Evolutionary conservation across 495 filamentous ascomycete species (phyloP).

Genomic region (Aspergillus nanangensis): DNA sequence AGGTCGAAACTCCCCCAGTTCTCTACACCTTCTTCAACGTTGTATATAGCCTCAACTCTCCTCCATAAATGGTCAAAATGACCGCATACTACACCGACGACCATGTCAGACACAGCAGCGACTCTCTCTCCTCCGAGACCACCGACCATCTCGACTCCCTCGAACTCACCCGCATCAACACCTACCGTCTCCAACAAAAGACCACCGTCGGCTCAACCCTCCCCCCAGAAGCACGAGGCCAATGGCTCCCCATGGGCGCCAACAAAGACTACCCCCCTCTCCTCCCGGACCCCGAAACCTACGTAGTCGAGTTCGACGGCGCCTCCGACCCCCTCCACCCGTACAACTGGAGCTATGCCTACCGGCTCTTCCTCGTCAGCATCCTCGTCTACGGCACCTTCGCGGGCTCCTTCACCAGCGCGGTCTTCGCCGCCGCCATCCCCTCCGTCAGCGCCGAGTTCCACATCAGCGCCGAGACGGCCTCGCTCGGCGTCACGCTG

Average conservation of each 20-base stretch:
- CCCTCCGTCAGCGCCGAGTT: constrained; percentile 39
- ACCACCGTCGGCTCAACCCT: constrained; percentile 22
- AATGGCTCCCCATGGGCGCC: constrained; percentile 22
- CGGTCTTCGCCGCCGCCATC: constrained; percentile 51
- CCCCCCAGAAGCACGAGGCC: constrained; percentile 13
- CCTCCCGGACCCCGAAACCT: constrained; percentile 34
- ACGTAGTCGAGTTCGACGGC: constrained; percentile 52
- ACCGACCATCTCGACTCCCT: constrained; percentile 16
- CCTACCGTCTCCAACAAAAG: constrained; percentile 22
- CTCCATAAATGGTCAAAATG: background rate
- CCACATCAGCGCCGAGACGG: constrained; percentile 42
- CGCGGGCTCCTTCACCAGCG: constrained; percentile 46
- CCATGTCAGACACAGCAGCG: background rate
- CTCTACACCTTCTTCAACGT: no score
- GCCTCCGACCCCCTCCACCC: constrained; percentile 46
- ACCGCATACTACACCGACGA: constrained; percentile 1
- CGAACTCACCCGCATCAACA: constrained; percentile 21
- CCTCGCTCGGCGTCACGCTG: constrained; percentile 47
- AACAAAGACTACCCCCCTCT: constrained; percentile 37
- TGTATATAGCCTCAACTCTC: background rate
- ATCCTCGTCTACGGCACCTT: constrained; percentile 48
- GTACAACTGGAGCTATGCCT: constrained; percentile 53
- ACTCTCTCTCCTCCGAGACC: constrained; percentile 6
- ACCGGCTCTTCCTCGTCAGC: constrained; percentile 21
- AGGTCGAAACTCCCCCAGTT: no score